Evolutionary conservation across 768 basidiomycete species (phyloP).

Genomic region (Trametes maxima): DNA sequence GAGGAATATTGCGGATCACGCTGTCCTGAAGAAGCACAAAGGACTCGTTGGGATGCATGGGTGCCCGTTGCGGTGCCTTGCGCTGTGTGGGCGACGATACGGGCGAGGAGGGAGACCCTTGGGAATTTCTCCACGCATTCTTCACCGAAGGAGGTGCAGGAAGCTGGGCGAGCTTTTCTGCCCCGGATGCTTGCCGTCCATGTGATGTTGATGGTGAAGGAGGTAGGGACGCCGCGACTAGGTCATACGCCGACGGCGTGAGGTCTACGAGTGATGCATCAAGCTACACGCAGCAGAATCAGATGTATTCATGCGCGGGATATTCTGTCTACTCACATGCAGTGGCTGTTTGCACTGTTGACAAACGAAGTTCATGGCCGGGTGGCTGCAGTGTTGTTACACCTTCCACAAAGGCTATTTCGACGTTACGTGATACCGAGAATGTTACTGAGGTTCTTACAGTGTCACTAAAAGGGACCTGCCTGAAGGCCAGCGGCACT

Average conservation of each 20-base stretch:
- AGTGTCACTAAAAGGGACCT: no score
- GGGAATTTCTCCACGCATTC: slow-evolving; percentile 63
- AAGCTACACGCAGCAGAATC: slow-evolving; percentile 45
- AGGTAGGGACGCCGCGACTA: slow-evolving; percentile 73
- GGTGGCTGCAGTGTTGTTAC: neutral
- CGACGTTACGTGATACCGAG: neutral
- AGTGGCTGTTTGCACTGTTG: slow-evolving; percentile 93
- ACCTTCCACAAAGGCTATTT: no score
- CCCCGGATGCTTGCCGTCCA: slow-evolving; percentile 41
- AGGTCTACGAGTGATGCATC: slow-evolving; percentile 92
- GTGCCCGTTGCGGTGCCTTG: slow-evolving; percentile 58
- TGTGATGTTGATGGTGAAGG: slow-evolving; percentile 47
- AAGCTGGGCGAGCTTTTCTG: slow-evolving; percentile 49
- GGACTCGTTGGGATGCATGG: slow-evolving; percentile 75
- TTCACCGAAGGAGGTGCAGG: slow-evolving; percentile 56
- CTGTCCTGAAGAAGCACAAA: slow-evolving; percentile 92
- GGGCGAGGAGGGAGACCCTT: slow-evolving; percentile 35
- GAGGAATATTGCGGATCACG: slow-evolving; percentile 69
- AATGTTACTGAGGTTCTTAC: neutral
- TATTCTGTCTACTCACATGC: slow-evolving; percentile 50
- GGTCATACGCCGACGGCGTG: slow-evolving; percentile 84
- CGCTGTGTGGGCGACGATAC: slow-evolving; percentile 56
- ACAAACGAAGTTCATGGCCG: slow-evolving; percentile 57
- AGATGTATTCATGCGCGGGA: neutral
- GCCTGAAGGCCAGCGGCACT: no score